Evolutionary conservation across 2,329 filamentous ascomycete species (phyloP), one percentile per base, ranked within the genome.

Genomic region (Paramyrothecium roridum): DNA sequence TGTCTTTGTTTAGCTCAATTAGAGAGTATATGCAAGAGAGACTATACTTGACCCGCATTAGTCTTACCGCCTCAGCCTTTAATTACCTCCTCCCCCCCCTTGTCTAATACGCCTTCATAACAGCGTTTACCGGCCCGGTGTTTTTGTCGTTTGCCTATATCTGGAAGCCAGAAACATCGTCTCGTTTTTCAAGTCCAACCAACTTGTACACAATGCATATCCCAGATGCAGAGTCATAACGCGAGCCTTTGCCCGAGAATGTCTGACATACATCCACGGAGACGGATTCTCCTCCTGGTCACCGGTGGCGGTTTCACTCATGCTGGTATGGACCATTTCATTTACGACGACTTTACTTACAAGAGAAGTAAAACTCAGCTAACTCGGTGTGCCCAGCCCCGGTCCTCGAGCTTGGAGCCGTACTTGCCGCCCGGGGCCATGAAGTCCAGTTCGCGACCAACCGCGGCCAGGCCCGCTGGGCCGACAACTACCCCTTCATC

Each of bases 361-460:
- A 48, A 33, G 30, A 7, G 17, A 45, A 30, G 40, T 55, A 17
- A 46, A 7, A 48, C 19, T 16, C 20, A 50, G 46, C 54, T 58
- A 50, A 63, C 52, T 23, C 43, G 2, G 23, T 2, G 7, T 4
- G 26, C 13, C 8, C 45, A 70, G 72, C 67, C 2, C 70, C 71
- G 1, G 61, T 75, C 7, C 64, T 74, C 17, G 70, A 75, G 53
- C 63, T 74, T 33, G 69, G 68, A 20, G 59, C 62, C 11, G 63
- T 69, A 1, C 66, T 74, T 13, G 62, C 70, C 21, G 55, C 64
- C 8, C 65, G 72, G 26, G 69, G 73, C 20, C 68, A 74, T 54
- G 60, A 54, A 8, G 61, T 77, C 52, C 67, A 71, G 19, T 76
- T 76, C 34, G 73, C 72, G 20, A 76, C 73, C 1, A 64, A 69